phyloP scores from a whole-genome alignment of 179 eudicot genomes.

The Beta lomatogona region DNA sequence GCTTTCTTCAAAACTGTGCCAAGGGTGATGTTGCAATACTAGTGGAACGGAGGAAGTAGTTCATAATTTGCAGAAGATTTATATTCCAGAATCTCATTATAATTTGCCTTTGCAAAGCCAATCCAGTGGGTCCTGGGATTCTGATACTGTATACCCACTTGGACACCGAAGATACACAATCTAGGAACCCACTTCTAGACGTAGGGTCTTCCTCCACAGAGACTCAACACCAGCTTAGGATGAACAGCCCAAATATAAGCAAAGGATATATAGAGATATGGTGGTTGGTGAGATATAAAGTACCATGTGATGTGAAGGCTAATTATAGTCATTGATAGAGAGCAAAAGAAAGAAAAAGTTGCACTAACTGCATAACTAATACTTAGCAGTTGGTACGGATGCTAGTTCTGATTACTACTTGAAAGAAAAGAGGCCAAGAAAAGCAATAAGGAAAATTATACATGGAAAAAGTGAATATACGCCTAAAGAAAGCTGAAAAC shows the following conservation, averaged over 20 bases:
- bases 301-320: background rate
- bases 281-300: background rate
- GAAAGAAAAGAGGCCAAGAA: background rate
- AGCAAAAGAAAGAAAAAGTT: background rate
- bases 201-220: background rate
- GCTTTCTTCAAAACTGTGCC: no score
- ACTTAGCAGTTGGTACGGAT: background rate
- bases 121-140: background rate
- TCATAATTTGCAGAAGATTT: background rate
- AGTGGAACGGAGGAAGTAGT: no score
- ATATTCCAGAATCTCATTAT: background rate
- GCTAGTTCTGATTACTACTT: background rate
- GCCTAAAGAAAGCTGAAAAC: background rate
- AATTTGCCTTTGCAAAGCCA: background rate
- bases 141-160: background rate
- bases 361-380: background rate
- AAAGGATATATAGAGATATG: background rate
- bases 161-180: background rate
- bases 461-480: background rate
- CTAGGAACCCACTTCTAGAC: background rate
- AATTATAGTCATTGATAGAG: background rate
- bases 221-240: background rate
- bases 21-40: no score
- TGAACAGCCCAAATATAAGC: background rate
- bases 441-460: background rate